These are phyloP conservation scores for Meyerozyma smithsonii DNA, from an alignment of 1,139 yeast species.

Conservation along the genomic window DNA sequence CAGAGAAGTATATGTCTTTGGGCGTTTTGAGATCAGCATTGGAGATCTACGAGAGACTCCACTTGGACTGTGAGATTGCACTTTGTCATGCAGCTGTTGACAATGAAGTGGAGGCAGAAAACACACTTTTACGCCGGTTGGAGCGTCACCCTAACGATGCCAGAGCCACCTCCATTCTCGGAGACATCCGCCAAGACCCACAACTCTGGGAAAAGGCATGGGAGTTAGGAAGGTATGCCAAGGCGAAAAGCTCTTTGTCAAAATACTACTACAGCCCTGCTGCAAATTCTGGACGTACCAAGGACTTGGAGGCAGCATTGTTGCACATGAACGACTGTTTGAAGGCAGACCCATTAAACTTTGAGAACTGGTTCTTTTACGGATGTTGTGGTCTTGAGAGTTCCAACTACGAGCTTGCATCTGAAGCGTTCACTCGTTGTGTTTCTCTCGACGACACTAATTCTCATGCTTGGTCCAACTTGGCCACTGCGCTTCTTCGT, in stretches of 20 bases:
- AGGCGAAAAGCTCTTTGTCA: conserved; percentile 83
- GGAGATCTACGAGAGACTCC: conserved; percentile 79
- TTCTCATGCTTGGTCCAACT: conserved; percentile 89
- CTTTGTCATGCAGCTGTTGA: conserved; percentile 87
- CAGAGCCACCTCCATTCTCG: conserved; percentile 77
- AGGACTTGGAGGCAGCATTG: conserved; percentile 54
- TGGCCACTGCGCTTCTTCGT: conserved; percentile 74
- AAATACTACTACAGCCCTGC: conserved; percentile 70
- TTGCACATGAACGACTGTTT: conserved; percentile 72
- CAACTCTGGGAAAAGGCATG: conserved; percentile 79
- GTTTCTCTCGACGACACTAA: conserved; percentile 81
- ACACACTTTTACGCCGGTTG: conserved; percentile 53
- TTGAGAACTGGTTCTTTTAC: conserved; percentile 86
- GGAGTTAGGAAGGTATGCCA: conserved; percentile 76
- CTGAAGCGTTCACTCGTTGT: conserved; percentile 92
- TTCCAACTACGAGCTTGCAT: conserved; percentile 68
- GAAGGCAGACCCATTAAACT: conserved; percentile 67
- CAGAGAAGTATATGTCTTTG: conserved; percentile 81
- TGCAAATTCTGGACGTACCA: conserved; percentile 42
- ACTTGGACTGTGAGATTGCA: conserved; percentile 79
- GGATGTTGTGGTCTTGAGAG: conserved; percentile 87
- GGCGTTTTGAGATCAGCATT: conserved; percentile 87
- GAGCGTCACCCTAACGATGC: conserved; percentile 66
- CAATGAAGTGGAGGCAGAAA: conserved; percentile 62
- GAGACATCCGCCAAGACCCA: conserved; percentile 81